Evolutionary conservation across 2,329 filamentous ascomycete species (phyloP).

Genomic region (Trichoderma asperellum): DNA sequence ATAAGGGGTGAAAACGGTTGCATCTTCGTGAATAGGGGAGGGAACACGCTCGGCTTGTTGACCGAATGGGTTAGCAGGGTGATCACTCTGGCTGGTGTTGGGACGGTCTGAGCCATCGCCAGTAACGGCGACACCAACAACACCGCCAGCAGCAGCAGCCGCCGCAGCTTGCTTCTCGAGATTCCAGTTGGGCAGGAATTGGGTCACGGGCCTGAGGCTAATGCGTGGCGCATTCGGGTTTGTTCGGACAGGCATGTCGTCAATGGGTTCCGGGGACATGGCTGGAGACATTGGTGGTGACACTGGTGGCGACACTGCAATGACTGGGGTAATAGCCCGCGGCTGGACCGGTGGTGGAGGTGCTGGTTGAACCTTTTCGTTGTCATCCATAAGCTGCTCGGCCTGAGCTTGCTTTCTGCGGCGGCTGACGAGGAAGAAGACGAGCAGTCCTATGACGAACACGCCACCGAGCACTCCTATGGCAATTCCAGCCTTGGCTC

Average conservation of each 20-base stretch:
- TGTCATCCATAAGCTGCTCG: slow-evolving; percentile 52
- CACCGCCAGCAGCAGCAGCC: slow-evolving; percentile 40
- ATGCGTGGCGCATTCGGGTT: slow-evolving; percentile 72
- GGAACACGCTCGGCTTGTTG: slow-evolving; percentile 58
- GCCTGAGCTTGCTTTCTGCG: slow-evolving; percentile 68
- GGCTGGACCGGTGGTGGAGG: slow-evolving; percentile 22
- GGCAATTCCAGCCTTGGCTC: slow-evolving; percentile 77
- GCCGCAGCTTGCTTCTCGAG: slow-evolving; percentile 53
- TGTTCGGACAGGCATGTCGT: slow-evolving; percentile 19
- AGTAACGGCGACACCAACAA: slow-evolving; percentile 31
- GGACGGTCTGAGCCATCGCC: slow-evolving; percentile 55
- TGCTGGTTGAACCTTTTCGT: slow-evolving; percentile 63
- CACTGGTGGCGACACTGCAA: slow-evolving; percentile 6
- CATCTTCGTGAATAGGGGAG: slow-evolving; percentile 47
- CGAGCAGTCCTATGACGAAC: slow-evolving; percentile 65
- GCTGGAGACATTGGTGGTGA: slow-evolving; percentile 3
- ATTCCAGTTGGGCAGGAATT: slow-evolving; percentile 71
- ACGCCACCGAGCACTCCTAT: slow-evolving; percentile 77
- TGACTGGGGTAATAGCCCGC: slow-evolving; percentile 33
- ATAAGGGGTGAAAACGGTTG: slow-evolving; percentile 27
- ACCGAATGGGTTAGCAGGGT: slow-evolving; percentile 73
- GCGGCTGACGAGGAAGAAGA: slow-evolving; percentile 71
- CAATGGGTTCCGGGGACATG: slow-evolving; percentile 35
- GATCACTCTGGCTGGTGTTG: slow-evolving; percentile 49
- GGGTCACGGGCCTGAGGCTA: slow-evolving; percentile 81